Evolutionary conservation across 2,329 filamentous ascomycete species (phyloP).

Genomic region (Alternaria incomplexa): DNA sequence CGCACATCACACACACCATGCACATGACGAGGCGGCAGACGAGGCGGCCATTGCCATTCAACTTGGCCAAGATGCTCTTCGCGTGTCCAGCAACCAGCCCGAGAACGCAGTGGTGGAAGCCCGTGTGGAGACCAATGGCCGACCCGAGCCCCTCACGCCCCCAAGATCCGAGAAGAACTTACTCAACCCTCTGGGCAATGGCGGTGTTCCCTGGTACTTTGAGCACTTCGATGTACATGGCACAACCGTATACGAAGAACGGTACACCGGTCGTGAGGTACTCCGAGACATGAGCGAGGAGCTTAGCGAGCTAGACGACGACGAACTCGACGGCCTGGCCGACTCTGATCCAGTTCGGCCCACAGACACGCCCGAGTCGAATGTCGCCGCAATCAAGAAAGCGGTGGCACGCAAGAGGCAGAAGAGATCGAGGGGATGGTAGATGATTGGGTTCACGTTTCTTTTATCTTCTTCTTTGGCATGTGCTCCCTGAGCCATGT

Average conservation of each 20-base stretch:
- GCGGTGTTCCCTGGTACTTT: slow-evolving; percentile 89
- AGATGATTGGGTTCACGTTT: slow-evolving; percentile 2
- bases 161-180: slow-evolving; percentile 63
- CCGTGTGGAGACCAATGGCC: slow-evolving; percentile 15
- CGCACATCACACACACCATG: slow-evolving; percentile 31
- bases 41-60: slow-evolving; percentile 47
- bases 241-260: slow-evolving; percentile 77
- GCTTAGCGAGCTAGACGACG: slow-evolving; percentile 89
- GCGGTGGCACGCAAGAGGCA: slow-evolving; percentile 39
- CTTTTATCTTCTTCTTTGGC: slow-evolving; percentile 12
- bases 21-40: slow-evolving; percentile 42
- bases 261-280: slow-evolving; percentile 76
- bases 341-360: slow-evolving; percentile 40
- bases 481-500: slow-evolving; percentile 11
- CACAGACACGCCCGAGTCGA: slow-evolving; percentile 31
- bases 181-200: slow-evolving; percentile 56
- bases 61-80: slow-evolving; percentile 38
- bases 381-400: slow-evolving; percentile 35
- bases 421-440: slow-evolving; percentile 35
- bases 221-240: slow-evolving; percentile 79
- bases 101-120: slow-evolving; percentile 29
- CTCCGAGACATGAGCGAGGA: slow-evolving; percentile 79
- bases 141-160: slow-evolving; percentile 65
- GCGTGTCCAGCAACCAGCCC: slow-evolving; percentile 20
- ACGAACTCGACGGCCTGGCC: slow-evolving; percentile 73